Evolutionary conservation across 768 basidiomycete genomes (phyloP), one percentile per base, ranked within the genome.

Genomic region (Podaxis sp.): DNA sequence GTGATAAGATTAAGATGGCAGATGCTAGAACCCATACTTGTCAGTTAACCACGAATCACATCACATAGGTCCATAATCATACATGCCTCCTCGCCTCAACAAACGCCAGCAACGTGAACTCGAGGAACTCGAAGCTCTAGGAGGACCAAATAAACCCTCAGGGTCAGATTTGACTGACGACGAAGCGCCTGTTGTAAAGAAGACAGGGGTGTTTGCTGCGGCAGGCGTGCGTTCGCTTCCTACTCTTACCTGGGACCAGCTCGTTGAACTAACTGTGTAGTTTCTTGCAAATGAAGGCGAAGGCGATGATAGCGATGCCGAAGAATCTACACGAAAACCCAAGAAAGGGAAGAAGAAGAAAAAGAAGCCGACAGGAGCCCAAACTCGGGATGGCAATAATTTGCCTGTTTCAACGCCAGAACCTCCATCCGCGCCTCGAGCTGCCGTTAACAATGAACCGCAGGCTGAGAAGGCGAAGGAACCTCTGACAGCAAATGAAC

Each of bases 51-150:
- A 33, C 33, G 33, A 33, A 0, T 8, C 33, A 33, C 33, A 33
- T 33, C 33, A 33, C 33, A 33, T 33, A 33, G 33, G 1, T 33
- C 33, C 42, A 13, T 46, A 24, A 12, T 46, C 42, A 26, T 17
- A 42, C 15, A 92, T 91, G 90, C 80, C 89, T 61, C 86, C 89
- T 22, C 81, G 90, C 65, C 75, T 89, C 42, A 95, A 86, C 75
- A 96, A 93, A 75, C 82, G 95, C 53, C 93, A 95, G 73, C 92
- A 95, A 69, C 79, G 94, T 52, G 92, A 94, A 69, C 81, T 87
- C 24, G 92, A 95, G 63, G 92, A 96, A 66, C 83, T 96, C 1
- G 80, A 85, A 39, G 82, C 84, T 1, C 80, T 89, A 42, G 76
- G 76, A 67, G 61, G 64, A 9, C 30, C 53, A 8, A 12, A 33